Percentiles rank a stretch among this genome's conserved stretches.
Conservation (phyloP, 306 rosid species). For the Medicago ruthenica region DNA sequence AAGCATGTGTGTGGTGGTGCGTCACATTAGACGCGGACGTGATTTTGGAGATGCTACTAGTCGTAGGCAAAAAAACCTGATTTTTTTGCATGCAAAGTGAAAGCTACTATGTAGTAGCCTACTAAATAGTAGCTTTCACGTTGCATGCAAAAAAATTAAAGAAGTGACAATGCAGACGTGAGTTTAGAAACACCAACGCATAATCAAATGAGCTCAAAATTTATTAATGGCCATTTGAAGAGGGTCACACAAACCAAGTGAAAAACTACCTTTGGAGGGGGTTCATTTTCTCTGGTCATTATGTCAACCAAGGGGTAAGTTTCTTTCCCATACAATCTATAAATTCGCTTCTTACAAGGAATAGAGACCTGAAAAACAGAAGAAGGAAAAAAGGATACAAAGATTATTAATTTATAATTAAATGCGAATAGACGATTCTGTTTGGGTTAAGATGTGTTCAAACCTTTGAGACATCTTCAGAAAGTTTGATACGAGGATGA, state of each 20-base stretch:
- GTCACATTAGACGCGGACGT: no score
- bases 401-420: slow-evolving; percentile 5
- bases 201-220: background rate
- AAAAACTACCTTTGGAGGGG: slow-evolving; percentile 86
- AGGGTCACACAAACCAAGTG: background rate
- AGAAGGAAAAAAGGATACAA: background rate
- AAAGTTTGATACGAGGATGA: slow-evolving; percentile 96
- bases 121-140: no score
- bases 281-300: slow-evolving; percentile 92
- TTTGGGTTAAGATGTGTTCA: slow-evolving; percentile 38
- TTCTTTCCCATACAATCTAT: slow-evolving; percentile 91
- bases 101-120: no score
- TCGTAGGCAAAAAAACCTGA: no score
- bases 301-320: slow-evolving; percentile 91
- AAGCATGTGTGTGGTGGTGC: background rate
- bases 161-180: no score
- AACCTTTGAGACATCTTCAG: slow-evolving; percentile 99
- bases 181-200: no score
- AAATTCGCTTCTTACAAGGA: slow-evolving; percentile 86
- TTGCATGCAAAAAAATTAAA: no score
- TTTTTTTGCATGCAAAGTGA: no score
- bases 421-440: slow-evolving; percentile 12
- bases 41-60: no score
- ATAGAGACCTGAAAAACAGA: slow-evolving; percentile 80
- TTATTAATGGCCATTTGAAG: background rate